phyloP scores from a whole-genome alignment of 257 asterid species.

The Solanum virginianum region DNA sequence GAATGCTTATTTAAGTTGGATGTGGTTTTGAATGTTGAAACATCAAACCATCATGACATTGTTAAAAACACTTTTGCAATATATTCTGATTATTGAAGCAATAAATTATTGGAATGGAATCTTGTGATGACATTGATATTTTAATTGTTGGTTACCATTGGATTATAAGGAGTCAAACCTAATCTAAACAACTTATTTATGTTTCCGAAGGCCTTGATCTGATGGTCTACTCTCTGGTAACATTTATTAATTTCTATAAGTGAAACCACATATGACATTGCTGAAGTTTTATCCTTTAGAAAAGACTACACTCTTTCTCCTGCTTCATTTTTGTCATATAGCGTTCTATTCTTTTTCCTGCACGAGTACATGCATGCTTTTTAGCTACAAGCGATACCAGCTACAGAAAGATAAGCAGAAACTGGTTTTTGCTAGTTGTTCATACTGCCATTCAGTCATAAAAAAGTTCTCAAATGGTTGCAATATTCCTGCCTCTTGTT shows the following conservation, averaged over 20 bases:
- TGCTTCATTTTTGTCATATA: background rate
- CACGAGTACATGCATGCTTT: background rate
- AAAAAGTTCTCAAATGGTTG: background rate
- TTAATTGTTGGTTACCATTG: background rate
- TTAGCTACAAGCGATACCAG: background rate
- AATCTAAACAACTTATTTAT: background rate
- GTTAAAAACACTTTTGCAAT: background rate
- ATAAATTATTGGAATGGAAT: background rate
- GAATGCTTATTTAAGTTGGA: background rate
- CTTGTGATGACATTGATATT: background rate
- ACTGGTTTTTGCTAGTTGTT: background rate
- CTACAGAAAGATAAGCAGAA: background rate
- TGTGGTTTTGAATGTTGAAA: background rate
- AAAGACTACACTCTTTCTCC: background rate
- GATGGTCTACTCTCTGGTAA: background rate
- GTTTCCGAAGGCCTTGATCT: background rate
- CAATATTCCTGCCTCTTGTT: background rate
- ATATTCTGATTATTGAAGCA: background rate
- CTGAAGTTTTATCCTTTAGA: background rate
- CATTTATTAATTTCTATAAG: background rate
- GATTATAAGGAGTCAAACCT: background rate
- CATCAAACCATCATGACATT: background rate
- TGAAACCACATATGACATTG: background rate
- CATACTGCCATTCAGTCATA: background rate
- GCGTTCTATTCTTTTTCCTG: background rate